Percentiles rank a stretch among this genome's conserved stretches.
These are phyloP conservation scores for Metroxylon sagu DNA, from an alignment of 176 grass and related monocot genomes.

Conservation along the genomic window DNA sequence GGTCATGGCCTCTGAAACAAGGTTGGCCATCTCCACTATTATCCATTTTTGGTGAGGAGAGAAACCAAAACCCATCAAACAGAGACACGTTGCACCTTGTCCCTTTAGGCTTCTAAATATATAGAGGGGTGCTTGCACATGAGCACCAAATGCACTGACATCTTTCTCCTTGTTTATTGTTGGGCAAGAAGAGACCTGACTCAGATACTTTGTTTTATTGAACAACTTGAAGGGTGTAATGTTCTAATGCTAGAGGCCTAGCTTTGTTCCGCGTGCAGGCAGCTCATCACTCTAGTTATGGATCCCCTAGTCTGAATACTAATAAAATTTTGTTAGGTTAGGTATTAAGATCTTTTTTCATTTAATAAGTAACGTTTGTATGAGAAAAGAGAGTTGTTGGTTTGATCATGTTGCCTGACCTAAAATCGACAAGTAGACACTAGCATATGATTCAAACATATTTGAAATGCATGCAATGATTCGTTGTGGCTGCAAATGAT, in stretches of 20 bases:
- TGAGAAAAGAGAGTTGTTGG: too few relatives aligned
- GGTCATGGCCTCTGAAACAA: background rate
- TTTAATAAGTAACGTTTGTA: too few relatives aligned
- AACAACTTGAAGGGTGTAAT: background rate
- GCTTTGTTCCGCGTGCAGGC: background rate
- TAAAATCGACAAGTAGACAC: too few relatives aligned
- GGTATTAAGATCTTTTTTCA: too few relatives aligned
- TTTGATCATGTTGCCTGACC: too few relatives aligned
- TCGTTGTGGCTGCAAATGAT: too few relatives aligned
- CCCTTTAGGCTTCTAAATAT: background rate
- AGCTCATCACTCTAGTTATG: background rate
- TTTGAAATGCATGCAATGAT: too few relatives aligned
- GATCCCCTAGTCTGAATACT: background rate
- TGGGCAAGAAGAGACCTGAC: too few relatives aligned
- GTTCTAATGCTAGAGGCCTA: conserved; percentile 3
- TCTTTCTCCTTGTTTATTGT: background rate
- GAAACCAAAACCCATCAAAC: background rate
- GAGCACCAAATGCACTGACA: background rate
- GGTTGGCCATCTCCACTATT: background rate
- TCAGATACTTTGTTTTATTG: background rate
- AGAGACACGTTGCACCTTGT: background rate
- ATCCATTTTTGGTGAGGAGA: conserved; percentile 1
- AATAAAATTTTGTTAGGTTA: too few relatives aligned
- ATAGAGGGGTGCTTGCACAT: background rate
- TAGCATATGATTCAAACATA: too few relatives aligned